Evolutionary conservation across 345 rosid genomes (phyloP), one percentile per base, ranked within the genome.

Genomic region (Bruguiera gymnorhiza): DNA sequence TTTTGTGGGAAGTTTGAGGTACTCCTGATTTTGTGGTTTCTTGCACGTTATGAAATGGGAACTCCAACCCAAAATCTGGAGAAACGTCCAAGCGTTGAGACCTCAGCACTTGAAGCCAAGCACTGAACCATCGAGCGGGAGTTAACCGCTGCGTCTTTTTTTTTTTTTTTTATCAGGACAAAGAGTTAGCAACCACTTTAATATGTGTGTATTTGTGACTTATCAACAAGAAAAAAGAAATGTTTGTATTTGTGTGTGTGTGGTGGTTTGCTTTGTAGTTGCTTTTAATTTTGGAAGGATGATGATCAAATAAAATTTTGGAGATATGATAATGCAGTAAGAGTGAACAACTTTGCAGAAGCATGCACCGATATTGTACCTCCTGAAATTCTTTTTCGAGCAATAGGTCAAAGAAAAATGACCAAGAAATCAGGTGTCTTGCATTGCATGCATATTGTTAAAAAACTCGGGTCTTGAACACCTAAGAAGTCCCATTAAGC

Each of bases 11-110:
- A 36, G 63, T 63, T 71, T 71, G 69, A 63, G 74, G 64, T 54
- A 63, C 46, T 70, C 18, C 31, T 50, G 37, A 32, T 50, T 27
- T 55, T 24, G 32, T 64, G 60, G 50, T 66, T 65, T n/a, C 69
- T 61, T 70, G 58, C 75, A 70, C 75, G 75, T 56, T 72, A 66
- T 70, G 68, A 13, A 52, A 20, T 72, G 67, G 52, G 26, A 57
- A 52, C 63, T 53, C 32, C 26, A 50, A 23, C 43, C 60, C 60
- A 8, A n/a, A 52, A 51, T 11, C 46, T 20, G 30, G 60, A 2
- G 31, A 8, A 56, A 26, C 8, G 70, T 36, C 58, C 59, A 66
- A 50, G 46, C 19, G 57, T 66, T 31, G 37, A 32, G 31, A 26
- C 36, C 43, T 65, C 8, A 4, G 39, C 27, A 55, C 30, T 23